Evolutionary conservation across 305 asterid genomes (phyloP), one percentile per base, ranked within the genome.

Genomic region (Solanum hybrid): DNA sequence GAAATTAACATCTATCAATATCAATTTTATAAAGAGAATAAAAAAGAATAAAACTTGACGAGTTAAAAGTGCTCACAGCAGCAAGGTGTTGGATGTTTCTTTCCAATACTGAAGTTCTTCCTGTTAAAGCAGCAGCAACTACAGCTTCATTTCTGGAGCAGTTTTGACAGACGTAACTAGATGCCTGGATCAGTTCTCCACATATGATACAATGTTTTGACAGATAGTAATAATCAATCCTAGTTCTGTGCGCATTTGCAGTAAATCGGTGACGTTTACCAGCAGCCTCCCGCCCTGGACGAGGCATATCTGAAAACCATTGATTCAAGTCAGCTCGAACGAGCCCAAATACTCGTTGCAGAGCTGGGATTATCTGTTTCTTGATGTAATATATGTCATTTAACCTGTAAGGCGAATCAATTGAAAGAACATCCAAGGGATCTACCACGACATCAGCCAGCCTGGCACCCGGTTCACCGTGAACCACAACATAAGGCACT

Each of bases 401-500:
- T 91, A 97, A 92, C 89, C 99, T 93, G 93, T 94, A 94, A 89
- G 97, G 95, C 89, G 99, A 97, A 94, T 94, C 94, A 56, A 96
- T 85, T 29, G 94, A 93, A 79, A 97, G 91, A 86, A 96, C 94
- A 75, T 96, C 98, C 81, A 93, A 92, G 75, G 99, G 99, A 88
- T 96, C 98, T 92, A 96, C 96, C 90, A 97, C 99, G 95, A 96
- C 93, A 91, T 97, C 99, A 88, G 92, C 94, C 89, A 97, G 91
- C 89, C 98, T 98, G 40, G 98, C 96, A 88, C 99, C 99, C 4
- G 99, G 99, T 89, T 97, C 98, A 87, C 99, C 99, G 71, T 97
- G 99, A 85, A 97, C 96, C 75, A 96, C 99, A 31, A 96, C 96
- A 86, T 97, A 97, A 87, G 99, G 99, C 88, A 97, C 92, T 90